These are phyloP conservation scores for Lepidium africanum DNA, from an alignment of 345 rosid genomes.

Conservation along the genomic window DNA sequence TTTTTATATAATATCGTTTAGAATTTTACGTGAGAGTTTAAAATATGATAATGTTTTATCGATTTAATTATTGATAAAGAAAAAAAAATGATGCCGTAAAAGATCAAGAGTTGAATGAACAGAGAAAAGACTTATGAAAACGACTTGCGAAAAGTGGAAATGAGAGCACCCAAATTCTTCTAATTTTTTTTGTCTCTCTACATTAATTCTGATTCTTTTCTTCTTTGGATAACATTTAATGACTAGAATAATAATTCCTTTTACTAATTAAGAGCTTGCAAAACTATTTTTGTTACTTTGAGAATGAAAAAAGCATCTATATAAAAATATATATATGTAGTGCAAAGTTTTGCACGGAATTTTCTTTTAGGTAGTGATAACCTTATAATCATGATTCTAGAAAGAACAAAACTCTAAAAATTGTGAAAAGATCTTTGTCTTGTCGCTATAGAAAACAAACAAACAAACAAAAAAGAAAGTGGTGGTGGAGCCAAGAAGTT, in stretches of 20 bases:
- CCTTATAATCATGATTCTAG: constrained; percentile 12
- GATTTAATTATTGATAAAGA: too few species aligned
- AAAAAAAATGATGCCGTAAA: background rate
- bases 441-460: constrained; percentile 21
- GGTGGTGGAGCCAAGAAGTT: constrained; percentile 23
- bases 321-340: background rate
- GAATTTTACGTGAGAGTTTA: too few species aligned
- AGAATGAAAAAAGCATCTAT: background rate
- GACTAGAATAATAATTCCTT: constrained; percentile 4
- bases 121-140: constrained; percentile 1
- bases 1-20: too few species aligned
- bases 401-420: constrained; percentile 16
- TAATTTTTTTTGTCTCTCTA: background rate
- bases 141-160: background rate
- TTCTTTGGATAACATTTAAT: background rate
- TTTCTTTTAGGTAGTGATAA: constrained; percentile 11
- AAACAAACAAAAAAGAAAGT: constrained; percentile 21
- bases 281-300: constrained; percentile 2
- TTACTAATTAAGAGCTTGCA: background rate
- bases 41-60: too few species aligned
- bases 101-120: background rate
- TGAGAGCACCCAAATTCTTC: constrained; percentile 9
- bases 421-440: constrained; percentile 27
- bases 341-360: background rate
- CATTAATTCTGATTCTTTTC: constrained; percentile 1